Evolutionary conservation across 2,329 filamentous ascomycete species (phyloP), one percentile per base, ranked within the genome.

Genomic region (Sphaerulina vaccinii): DNA sequence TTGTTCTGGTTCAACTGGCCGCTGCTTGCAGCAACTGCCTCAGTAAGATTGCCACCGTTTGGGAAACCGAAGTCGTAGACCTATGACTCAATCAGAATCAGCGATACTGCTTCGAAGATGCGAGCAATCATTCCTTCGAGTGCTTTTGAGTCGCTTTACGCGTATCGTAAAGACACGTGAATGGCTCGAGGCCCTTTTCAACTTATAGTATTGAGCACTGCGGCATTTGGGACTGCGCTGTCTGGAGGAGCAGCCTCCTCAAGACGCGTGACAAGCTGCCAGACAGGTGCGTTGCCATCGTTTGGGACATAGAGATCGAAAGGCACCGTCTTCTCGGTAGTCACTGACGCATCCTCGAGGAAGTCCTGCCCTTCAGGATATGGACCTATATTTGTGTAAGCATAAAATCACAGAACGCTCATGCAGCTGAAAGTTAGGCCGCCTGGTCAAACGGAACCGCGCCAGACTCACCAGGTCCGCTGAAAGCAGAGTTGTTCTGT

Each of bases 1-100:
- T 39, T 51, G 7, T 51, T 42, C 39, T 46, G 49, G 32, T 49
- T 13, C 23, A 55, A 38, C 23, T 55, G 52, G 13, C 52, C 52
- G 15, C 38, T 44, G 24, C 40, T 42, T 23, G 33, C 43, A 5
- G 43, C 48, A 5, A 52, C 48, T 19, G 52, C 49, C 18, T 47
- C 23, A 16, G 36, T 40, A 11, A 51, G 35, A 5, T 38, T 49
- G 13, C 29, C 29, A 7, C 35, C 46, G 18, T 33, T 43, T 13
- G 38, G 43, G 22, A 41, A 52, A 10, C 23, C 39, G n/a, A 55
- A 45, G 23, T 51, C 45, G 19, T 49, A 55, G 15, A 55, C 48
- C 6, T 32, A 32, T 11, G 27, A 32, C 7, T 13, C 27, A 32
- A 11, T 13, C 11, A 6, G n/a, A 11, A 13, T 32, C 27, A 32